Percentiles rank a stretch among this genome's conserved stretches.
Evolutionary conservation across 1,284 basidiomycete genomes (phyloP).

Genomic region (Cutaneotrichosporon mucoides): DNA sequence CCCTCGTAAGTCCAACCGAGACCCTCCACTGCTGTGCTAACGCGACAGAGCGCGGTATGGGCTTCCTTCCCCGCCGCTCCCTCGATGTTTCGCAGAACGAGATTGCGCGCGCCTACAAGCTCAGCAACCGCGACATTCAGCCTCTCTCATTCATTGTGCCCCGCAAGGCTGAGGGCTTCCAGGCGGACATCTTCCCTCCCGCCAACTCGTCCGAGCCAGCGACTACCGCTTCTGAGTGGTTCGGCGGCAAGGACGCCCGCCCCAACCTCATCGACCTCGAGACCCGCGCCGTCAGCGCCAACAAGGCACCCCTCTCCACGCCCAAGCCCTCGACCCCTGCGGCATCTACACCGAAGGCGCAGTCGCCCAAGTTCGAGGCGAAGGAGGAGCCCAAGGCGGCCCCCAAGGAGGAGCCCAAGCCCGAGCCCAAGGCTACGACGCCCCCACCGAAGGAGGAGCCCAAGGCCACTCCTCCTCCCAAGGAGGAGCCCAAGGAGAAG

Average conservation of each 20-base stretch:
- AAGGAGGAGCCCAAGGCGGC: slow-evolving; percentile 21
- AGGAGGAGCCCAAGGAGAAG: slow-evolving; percentile 15
- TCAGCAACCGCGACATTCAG: slow-evolving; percentile 70
- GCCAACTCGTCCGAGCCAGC: slow-evolving; percentile 77
- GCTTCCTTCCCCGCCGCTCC: slow-evolving; percentile 86
- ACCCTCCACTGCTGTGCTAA: neutral
- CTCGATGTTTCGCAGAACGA: slow-evolving; percentile 88
- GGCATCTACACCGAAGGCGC: neutral
- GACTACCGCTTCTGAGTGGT: slow-evolving; percentile 77
- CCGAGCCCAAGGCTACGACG: slow-evolving; percentile 7
- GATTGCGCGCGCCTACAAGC: slow-evolving; percentile 92
- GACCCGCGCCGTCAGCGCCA: slow-evolving; percentile 44
- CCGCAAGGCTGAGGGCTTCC: slow-evolving; percentile 58
- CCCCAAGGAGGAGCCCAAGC: slow-evolving; percentile 19
- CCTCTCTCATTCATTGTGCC: slow-evolving; percentile 92
- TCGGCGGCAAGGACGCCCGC: slow-evolving; percentile 68
- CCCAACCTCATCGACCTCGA: slow-evolving; percentile 61
- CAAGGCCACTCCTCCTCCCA: slow-evolving; percentile 7
- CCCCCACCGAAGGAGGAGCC: slow-evolving; percentile 19
- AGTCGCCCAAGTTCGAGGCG: slow-evolving; percentile 1
- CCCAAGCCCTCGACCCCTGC: slow-evolving; percentile 23
- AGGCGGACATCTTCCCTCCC: slow-evolving; percentile 74
- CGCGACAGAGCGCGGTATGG: slow-evolving; percentile 77
- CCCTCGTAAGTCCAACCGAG: slow-evolving; percentile 52
- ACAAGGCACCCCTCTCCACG: slow-evolving; percentile 46